Base-by-base conservation (phyloP, 164 flowering plant species). In the Stephania japonica region DNA sequence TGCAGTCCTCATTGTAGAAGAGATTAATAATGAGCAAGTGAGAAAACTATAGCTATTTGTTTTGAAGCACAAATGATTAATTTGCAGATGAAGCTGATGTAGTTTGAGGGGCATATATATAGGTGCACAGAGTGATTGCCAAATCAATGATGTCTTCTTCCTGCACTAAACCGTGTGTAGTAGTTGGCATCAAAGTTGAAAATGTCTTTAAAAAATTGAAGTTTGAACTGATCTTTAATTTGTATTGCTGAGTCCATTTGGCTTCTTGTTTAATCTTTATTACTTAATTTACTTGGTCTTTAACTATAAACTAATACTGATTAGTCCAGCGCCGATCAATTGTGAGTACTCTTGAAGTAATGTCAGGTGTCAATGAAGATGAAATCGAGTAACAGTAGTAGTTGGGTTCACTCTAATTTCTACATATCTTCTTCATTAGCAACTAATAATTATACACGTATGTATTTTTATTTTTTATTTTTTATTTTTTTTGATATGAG, bases 331-430 rank as follows among this genome's bases (percentile, higher is more conserved):
- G 14, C 32, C 14, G 6, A 65, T 24, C 67, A 24, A 24, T 24
- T 66, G 62, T 16, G 16, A 27, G 43, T 32, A 66, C 68, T 27
- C 38, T 26, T 18, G 38, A 27, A 26, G 38, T 32, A 26, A 66
- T 66, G 68, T 66, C 44, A 66, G 38, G 43, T 66, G 68, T 42
- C 68, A 66, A 66, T 66, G 68, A 66, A 5, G 43, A 66, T 26
- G 68, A 66, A 16, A 56, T 16, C 62, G 62, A 56, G 62, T 56
- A 56, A 13, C 62, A 56, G 62, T 16, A n/a, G 62, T 11, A 8
- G 50, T 44, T 44, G 50, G 50, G 38, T 32, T 32, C 38, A 32
- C 38, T 32, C 38, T 32, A 32, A 32, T 32, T 32, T 32, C 38
- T 32, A 32, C 38, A 32, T 32, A 32, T 32, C 2, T 32, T 2